Conservation (phyloP, 176 grass and related monocot species). For the Triticum monococcum region DNA sequence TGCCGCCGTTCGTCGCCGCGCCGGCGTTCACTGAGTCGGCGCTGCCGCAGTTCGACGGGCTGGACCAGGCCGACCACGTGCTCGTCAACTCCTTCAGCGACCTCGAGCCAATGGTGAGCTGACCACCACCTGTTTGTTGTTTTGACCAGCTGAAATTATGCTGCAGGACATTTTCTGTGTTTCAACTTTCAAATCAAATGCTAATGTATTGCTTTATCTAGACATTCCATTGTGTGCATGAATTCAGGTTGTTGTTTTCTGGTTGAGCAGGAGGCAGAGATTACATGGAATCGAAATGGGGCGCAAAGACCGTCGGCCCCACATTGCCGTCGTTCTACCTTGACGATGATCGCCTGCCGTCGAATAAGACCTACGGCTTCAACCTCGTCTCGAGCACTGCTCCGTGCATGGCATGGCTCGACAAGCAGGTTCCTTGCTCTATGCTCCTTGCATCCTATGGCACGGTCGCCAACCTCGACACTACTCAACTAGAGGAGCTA, state of each 20-base stretch:
- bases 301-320: slow-evolving; percentile 25
- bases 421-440: background rate
- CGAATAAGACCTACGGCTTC: background rate
- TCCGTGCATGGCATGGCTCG: slow-evolving; percentile 9
- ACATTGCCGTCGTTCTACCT: slow-evolving; percentile 31
- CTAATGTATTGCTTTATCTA: too few species aligned
- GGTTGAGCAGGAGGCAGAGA: slow-evolving; percentile 26
- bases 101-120: background rate
- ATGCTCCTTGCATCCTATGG: slow-evolving; percentile 37
- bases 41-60: background rate
- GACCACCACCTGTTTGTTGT: too few species aligned
- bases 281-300: slow-evolving; percentile 14
- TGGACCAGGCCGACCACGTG: background rate
- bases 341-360: background rate
- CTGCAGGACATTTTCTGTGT: too few species aligned
- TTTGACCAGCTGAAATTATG: too few species aligned
- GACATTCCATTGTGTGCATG: too few species aligned
- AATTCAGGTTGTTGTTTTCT: too few species aligned
- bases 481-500: background rate
- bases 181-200: too few species aligned
- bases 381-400: too few species aligned
- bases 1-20: background rate
- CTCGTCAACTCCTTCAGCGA: slow-evolving; percentile 5
- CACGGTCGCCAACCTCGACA: background rate
- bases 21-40: background rate